Percentiles rank a stretch among this genome's conserved stretches.
Evolutionary conservation across 306 rosid species (phyloP).

Genomic region (Pyrus bretschneideri): DNA sequence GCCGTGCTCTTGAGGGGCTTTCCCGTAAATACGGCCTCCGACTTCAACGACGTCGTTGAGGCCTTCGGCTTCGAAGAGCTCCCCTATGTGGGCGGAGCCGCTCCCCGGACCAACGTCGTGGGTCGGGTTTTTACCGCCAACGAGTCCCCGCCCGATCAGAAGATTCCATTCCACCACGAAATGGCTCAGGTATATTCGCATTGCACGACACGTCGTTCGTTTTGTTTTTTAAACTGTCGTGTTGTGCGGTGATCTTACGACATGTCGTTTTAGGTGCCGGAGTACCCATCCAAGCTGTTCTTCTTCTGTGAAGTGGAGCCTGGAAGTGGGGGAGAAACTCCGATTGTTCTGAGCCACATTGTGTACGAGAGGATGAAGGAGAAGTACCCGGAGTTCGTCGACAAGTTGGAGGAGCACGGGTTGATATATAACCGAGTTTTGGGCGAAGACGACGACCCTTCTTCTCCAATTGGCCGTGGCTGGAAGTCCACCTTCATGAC

Average conservation of each 20-base stretch:
- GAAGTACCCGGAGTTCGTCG: slow-evolving; percentile 66
- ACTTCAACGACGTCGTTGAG: slow-evolving; percentile 76
- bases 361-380: slow-evolving; percentile 66
- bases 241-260: background rate
- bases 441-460: slow-evolving; percentile 70
- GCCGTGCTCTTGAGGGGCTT: slow-evolving; percentile 62
- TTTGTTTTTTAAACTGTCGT: background rate
- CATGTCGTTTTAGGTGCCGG: slow-evolving; percentile 46
- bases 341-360: slow-evolving; percentile 72
- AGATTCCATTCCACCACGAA: slow-evolving; percentile 85
- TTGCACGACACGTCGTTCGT: background rate
- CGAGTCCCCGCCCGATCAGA: slow-evolving; percentile 86
- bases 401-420: slow-evolving; percentile 58
- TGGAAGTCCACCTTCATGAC: slow-evolving; percentile 95
- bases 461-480: slow-evolving; percentile 86
- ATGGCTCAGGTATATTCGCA: slow-evolving; percentile 57
- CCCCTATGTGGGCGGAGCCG: slow-evolving; percentile 86
- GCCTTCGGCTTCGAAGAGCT: slow-evolving; percentile 74
- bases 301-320: slow-evolving; percentile 92
- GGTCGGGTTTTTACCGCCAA: slow-evolving; percentile 91
- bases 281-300: slow-evolving; percentile 68
- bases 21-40: slow-evolving; percentile 50
- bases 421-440: slow-evolving; percentile 62
- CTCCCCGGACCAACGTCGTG: slow-evolving; percentile 62
- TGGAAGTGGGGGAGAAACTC: slow-evolving; percentile 77